Percentiles rank a stretch among this genome's conserved stretches.
phyloP scores from a whole-genome alignment of 2,329 filamentous ascomycete genomes.

The Fusarium haematococcum region DNA sequence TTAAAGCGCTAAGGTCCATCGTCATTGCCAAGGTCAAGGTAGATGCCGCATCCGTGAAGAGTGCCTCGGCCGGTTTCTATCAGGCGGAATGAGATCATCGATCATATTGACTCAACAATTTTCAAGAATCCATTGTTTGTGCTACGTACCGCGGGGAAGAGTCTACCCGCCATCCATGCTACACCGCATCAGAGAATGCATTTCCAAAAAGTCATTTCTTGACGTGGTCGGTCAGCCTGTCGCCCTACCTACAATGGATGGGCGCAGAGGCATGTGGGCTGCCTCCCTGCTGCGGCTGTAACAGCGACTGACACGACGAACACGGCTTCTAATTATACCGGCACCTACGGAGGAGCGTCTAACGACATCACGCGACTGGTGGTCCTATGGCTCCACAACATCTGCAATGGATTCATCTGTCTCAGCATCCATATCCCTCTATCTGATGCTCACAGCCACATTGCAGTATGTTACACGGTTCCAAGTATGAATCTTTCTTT shows the following conservation, averaged over 20 bases:
- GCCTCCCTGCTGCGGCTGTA: conserved; percentile 22
- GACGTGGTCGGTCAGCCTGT: neutral
- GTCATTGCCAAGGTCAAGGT: conserved; percentile 27
- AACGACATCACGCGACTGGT: conserved; percentile 37
- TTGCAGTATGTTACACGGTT: neutral
- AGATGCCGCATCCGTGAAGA: conserved; percentile 7
- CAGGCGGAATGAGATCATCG: conserved; percentile 26
- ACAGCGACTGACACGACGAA: conserved; percentile 4
- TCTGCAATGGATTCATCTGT: conserved; percentile 1
- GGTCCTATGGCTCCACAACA: conserved; percentile 17
- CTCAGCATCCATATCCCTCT: conserved; percentile 10
- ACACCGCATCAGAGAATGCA: neutral
- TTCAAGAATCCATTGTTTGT: neutral
- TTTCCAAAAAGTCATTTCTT: neutral
- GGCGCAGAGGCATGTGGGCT: conserved; percentile 9
- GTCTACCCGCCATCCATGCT: neutral
- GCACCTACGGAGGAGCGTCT: conserved; percentile 16
- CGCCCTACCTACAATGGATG: neutral
- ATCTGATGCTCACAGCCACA: neutral
- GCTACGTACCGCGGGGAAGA: neutral
- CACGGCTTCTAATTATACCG: conserved; percentile 19
- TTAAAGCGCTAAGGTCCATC: conserved; percentile 31
- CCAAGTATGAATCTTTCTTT: neutral
- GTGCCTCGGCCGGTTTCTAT: conserved; percentile 18
- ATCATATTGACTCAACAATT: neutral